Conservation (phyloP, 148 eudicot genomes). For the Spergularia marina region DNA sequence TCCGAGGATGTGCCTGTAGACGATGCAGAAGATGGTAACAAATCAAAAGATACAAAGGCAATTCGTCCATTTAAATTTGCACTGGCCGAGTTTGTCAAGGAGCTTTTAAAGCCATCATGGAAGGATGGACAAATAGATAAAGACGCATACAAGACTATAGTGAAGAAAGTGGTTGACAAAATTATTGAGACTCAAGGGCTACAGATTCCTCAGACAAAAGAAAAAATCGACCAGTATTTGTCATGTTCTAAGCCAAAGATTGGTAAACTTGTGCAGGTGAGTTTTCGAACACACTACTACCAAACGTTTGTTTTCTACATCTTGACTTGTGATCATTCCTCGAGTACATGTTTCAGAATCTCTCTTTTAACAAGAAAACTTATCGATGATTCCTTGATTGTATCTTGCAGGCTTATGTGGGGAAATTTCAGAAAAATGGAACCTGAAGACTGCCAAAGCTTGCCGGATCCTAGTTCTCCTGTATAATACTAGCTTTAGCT, state of each 20-base stretch:
- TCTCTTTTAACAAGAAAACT: background rate
- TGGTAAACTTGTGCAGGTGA: constrained; percentile 84
- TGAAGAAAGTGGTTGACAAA: constrained; percentile 86
- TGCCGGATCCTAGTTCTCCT: constrained; percentile 8
- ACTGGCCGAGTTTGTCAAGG: constrained; percentile 82
- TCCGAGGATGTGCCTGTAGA: constrained; percentile 37
- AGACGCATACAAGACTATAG: constrained; percentile 73
- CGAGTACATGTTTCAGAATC: too few species aligned
- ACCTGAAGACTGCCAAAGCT: constrained; percentile 1
- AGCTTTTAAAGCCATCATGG: constrained; percentile 81
- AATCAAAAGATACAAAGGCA: constrained; percentile 56
- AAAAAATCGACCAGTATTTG: constrained; percentile 70
- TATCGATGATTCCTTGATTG: background rate
- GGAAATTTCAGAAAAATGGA: constrained; percentile 44
- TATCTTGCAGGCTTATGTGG: constrained; percentile 68
- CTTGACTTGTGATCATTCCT: background rate
- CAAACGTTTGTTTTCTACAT: background rate
- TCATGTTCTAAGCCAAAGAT: constrained; percentile 67
- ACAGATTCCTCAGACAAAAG: constrained; percentile 71
- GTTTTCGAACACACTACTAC: constrained; percentile 13
- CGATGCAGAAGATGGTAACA: constrained; percentile 45
- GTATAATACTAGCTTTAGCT: constrained; percentile 34
- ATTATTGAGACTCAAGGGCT: constrained; percentile 56
- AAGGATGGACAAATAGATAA: constrained; percentile 79
- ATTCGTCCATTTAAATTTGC: constrained; percentile 71